Base-by-base conservation (phyloP, 371 early-diverging fungal genomes). In the Batkoa obscura region DNA sequence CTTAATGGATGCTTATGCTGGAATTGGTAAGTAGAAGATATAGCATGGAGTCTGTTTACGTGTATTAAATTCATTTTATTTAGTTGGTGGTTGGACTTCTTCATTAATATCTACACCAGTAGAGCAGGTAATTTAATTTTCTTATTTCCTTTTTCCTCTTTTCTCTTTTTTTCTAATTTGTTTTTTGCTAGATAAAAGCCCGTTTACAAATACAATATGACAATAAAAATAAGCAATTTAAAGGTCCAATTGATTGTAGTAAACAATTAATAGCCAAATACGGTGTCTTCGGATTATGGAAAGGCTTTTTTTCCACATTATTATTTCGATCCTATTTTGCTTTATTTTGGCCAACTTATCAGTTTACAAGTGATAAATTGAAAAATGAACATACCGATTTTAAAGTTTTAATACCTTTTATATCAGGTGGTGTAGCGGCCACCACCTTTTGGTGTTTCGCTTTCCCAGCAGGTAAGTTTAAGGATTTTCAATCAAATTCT, bases 181-280 rank as follows among this genome's bases (percentile, higher is more conserved):
- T 35, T 33, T 6, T 2, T 37, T 50, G 15, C 41, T 50, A 66
- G 0, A 71, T 84, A 59, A 84, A 86, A 56, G 77, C 86, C 12
- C 71, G 86, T 50, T 71, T 92, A 50, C 94, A 95, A 62, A 82
- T 89, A 38, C 96, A 95, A 62, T 95, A 95, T 62, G 79, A 84
- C 58, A 69, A 75, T 2, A 72, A 64, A 9, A 74, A 77, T 34
- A 78, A 75, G 49, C 58, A 73, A n/a, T 93, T 88, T 61, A 65
- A 63, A 1, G 90, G 94, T 0, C 93, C 93, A 0, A 72, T 90
- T 39, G 85, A 92, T 60, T 90, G 91, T 63, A 84, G 81, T 0
- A 66, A 74, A 10, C 74, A 88, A 58, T 62, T 76, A 72, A 68
- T 83, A 13, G 69, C 69, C 39, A 78, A 79, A 32, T 83, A 87